Evolutionary conservation across 2,329 filamentous ascomycete genomes (phyloP), one percentile per base, ranked within the genome.

Genomic region (Saccharata proteae): DNA sequence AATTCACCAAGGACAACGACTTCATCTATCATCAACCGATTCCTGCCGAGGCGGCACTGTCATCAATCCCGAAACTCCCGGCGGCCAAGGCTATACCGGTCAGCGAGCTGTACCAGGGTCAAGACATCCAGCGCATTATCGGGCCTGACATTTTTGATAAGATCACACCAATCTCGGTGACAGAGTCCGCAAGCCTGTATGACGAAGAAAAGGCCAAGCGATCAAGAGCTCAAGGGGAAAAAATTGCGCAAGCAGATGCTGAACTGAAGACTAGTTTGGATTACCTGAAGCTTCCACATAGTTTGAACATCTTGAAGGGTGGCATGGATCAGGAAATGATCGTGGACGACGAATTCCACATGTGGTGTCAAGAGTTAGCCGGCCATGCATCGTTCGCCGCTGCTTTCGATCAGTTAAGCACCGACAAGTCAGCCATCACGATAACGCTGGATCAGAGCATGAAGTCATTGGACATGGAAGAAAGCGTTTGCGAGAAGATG

Each of bases 401-500:
- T 27, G 82, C 84, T 3, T 85, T 98, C 43, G 83, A 93, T 24
- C 70, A 73, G 26, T 58, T 98, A 26, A 75, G 78, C 40, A 68
- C 73, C 16, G 80, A 90, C 45, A 93, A 88, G 54, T 71, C 80
- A 12, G 68, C 72, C 1, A 80, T 94, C 9, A 54, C 83, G 16
- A 65, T 67, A 3, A 71, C 75, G 3, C 57, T 98, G 34, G 85
- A 94, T 35, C 73, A 72, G 35, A 83, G 83, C 45, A 76, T 77
- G 34, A 93, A 93, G 52, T 81, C 92, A 47, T 61, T 98, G 24
- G 90, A 98, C 43, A 85, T 90, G 75, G 90, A 98, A 55, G 92
- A 96, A 59, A 92, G 83, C 34, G 83, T 96, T 0, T 98, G 90
- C 53, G 90, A 98, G 55, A 98, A 96, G 65, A 98, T 98, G 90